Percentiles rank a stretch among this genome's conserved stretches.
Evolutionary conservation across 805 yeast genomes (phyloP).

Genomic region (Yarrowia bubula): DNA sequence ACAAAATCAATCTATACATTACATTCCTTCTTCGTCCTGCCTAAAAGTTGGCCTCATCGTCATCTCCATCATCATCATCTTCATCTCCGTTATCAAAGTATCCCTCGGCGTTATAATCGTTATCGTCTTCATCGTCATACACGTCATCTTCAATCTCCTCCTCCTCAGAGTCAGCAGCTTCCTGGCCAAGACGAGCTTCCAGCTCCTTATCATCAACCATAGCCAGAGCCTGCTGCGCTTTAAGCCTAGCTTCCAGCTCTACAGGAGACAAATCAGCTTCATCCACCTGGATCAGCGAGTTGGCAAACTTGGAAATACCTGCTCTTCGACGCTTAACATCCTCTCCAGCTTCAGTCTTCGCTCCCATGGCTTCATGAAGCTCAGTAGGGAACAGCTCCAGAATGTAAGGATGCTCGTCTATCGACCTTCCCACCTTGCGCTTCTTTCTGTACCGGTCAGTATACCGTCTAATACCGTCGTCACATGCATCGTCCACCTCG

Average conservation of each 20-base stretch:
- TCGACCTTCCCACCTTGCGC: slow-evolving; percentile 65
- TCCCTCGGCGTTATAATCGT: slow-evolving; percentile 75
- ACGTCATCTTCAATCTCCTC: slow-evolving; percentile 57
- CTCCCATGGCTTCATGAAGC: slow-evolving; percentile 67
- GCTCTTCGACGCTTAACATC: slow-evolving; percentile 43
- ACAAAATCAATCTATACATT: no score
- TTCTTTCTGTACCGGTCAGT: slow-evolving; percentile 75
- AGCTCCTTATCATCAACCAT: slow-evolving; percentile 26
- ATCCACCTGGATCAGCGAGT: slow-evolving; percentile 42
- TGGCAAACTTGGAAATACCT: slow-evolving; percentile 41
- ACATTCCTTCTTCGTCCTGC: background rate
- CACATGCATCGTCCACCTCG: slow-evolving; percentile 24
- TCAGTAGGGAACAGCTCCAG: slow-evolving; percentile 74
- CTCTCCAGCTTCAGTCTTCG: slow-evolving; percentile 49
- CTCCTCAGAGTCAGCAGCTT: slow-evolving; percentile 43
- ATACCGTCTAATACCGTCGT: slow-evolving; percentile 77
- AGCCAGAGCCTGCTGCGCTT: slow-evolving; percentile 30
- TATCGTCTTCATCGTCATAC: slow-evolving; percentile 64
- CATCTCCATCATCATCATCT: slow-evolving; percentile 50
- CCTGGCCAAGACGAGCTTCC: slow-evolving; percentile 33
- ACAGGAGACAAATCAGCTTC: slow-evolving; percentile 35
- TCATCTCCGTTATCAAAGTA: slow-evolving; percentile 69
- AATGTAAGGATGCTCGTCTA: slow-evolving; percentile 75
- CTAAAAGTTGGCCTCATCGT: slow-evolving; percentile 67
- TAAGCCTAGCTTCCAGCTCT: slow-evolving; percentile 42